Conservation (phyloP, 208 protist genomes). For the Leishmania gerbilli region DNA sequence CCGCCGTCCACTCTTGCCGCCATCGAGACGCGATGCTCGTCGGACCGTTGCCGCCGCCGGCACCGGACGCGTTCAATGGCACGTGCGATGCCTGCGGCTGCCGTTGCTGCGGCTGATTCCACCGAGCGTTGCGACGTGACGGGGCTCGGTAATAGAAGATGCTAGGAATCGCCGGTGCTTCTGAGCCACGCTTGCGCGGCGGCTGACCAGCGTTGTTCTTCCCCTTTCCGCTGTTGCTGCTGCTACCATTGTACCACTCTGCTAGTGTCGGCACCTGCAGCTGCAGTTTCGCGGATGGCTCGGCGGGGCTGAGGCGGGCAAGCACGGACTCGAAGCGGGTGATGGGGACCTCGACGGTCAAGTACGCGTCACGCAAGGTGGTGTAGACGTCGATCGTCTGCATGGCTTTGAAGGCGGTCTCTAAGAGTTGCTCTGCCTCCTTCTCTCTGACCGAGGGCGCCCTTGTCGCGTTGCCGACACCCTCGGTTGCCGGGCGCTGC, state of each 20-base stretch:
- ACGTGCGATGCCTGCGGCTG: background rate
- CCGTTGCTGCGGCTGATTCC: background rate
- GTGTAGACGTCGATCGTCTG: conserved; percentile 38
- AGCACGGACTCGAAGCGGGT: conserved; percentile 21
- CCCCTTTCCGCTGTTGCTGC: background rate
- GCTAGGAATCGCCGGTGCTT: conserved; percentile 13
- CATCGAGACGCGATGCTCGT: conserved; percentile 37
- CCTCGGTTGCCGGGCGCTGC: background rate
- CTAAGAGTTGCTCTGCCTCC: conserved; percentile 42
- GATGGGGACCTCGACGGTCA: conserved; percentile 18
- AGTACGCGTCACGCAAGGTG: conserved; percentile 54
- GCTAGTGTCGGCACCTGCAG: conserved; percentile 15
- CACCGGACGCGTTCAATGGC: conserved; percentile 3
- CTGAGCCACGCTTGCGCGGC: conserved; percentile 16
- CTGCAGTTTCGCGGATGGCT: background rate
- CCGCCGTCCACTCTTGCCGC: conserved; percentile 56
- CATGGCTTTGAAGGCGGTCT: conserved; percentile 27
- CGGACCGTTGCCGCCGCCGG: background rate
- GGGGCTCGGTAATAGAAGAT: conserved; percentile 31
- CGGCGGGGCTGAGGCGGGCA: conserved; percentile 17
- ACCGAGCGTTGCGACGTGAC: conserved; percentile 17
- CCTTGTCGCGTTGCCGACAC: too few species aligned
- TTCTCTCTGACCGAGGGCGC: conserved; percentile 16
- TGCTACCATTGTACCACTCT: conserved; percentile 21
- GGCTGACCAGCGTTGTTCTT: conserved; percentile 5